Conservation (phyloP, 2,329 filamentous ascomycete genomes). For the Ilyonectria destructans region DNA sequence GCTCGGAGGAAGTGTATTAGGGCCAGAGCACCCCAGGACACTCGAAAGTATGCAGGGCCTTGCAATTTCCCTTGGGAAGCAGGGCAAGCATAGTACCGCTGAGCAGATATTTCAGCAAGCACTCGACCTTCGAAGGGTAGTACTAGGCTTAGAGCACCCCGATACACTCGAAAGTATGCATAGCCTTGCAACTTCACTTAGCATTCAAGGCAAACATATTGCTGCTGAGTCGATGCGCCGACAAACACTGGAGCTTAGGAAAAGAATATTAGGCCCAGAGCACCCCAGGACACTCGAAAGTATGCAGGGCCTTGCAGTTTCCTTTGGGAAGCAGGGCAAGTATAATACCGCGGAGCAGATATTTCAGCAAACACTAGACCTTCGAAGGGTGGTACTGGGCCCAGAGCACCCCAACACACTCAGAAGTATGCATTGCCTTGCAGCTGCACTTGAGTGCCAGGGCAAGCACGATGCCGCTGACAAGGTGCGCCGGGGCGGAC, state of each 20-base stretch:
- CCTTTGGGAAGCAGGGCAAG: background rate
- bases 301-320: background rate
- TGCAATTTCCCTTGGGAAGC: background rate
- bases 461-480: constrained; percentile 42
- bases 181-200: background rate
- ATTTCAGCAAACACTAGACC: background rate
- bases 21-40: background rate
- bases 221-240: constrained; percentile 33
- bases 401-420: background rate
- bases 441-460: background rate
- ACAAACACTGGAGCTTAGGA: background rate
- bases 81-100: constrained; percentile 39
- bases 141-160: background rate
- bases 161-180: background rate
- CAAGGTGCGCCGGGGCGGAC: constrained; percentile 3
- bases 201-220: background rate
- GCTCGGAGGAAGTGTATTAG: background rate
- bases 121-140: background rate
- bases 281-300: background rate
- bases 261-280: background rate
- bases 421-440: background rate
- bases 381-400: background rate
- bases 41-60: background rate
- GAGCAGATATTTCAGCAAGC: constrained; percentile 16
- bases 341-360: constrained; percentile 34